phyloP scores from a whole-genome alignment of 139 green algal genomes.

The Chlamydomonas incerta region DNA sequence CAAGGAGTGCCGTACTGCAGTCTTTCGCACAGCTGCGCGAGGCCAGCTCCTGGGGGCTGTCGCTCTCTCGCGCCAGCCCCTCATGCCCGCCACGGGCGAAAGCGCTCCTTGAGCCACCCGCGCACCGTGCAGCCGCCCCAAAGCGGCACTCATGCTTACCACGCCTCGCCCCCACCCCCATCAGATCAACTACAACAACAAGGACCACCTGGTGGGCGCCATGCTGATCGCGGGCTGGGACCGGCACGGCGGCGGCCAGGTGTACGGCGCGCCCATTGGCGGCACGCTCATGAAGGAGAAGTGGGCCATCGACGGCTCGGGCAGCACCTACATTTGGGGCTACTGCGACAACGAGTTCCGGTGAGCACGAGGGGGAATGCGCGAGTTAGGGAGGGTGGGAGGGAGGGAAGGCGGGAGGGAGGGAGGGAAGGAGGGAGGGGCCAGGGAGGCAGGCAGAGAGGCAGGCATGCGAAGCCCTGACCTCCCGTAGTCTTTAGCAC shows the following conservation, averaged over 20 bases:
- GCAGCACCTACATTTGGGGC: slow-evolving; percentile 92
- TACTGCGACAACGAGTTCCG: slow-evolving; percentile 85
- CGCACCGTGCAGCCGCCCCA: no score
- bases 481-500: no score
- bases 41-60: no score
- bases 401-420: background rate
- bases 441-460: no score
- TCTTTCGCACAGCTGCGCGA: no score
- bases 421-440: background rate
- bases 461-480: no score
- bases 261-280: slow-evolving; percentile 91
- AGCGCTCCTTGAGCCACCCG: no score
- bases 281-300: slow-evolving; percentile 82
- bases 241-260: slow-evolving; percentile 78
- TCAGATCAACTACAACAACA: slow-evolving; percentile 94
- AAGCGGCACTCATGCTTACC: no score
- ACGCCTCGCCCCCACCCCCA: no score
- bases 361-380: slow-evolving; percentile 46
- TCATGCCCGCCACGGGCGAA: no score
- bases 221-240: slow-evolving; percentile 98
- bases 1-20: no score
- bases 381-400: background rate
- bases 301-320: slow-evolving; percentile 93
- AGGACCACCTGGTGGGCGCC: slow-evolving; percentile 89
- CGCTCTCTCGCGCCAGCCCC: no score